Percentiles rank a stretch among this genome's conserved stretches.
Conservation (phyloP, 495 filamentous ascomycete species). For the Neurospora tetrasperma region DNA sequence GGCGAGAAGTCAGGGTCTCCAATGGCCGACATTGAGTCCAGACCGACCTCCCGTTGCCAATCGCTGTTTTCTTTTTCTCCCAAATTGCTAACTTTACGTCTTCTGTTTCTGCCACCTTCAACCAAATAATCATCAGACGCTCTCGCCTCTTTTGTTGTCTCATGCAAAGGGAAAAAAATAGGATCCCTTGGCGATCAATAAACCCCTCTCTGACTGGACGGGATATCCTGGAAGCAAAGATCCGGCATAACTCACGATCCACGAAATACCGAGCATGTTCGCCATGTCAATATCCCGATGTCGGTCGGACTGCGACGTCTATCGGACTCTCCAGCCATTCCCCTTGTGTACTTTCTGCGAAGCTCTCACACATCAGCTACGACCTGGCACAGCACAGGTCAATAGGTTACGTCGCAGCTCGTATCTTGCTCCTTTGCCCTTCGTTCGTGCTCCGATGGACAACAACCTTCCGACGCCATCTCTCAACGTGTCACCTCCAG, state of each 20-base stretch:
- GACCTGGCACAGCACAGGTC: not conserved
- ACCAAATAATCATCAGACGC: not conserved
- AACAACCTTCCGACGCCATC: not conserved
- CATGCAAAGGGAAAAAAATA: not conserved
- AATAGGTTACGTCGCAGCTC: conserved; percentile 18
- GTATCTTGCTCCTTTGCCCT: conserved; percentile 7
- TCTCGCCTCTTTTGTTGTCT: not conserved
- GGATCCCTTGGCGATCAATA: not conserved
- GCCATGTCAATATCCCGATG: not conserved
- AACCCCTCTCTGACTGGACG: not conserved
- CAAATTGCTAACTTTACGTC: not conserved
- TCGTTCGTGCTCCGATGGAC: not conserved
- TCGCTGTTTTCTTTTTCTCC: not conserved
- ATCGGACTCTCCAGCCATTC: not conserved
- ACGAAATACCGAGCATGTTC: not conserved
- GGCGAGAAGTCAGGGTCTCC: not conserved
- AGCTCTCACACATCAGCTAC: not conserved
- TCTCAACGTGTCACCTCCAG: not conserved
- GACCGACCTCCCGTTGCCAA: not conserved
- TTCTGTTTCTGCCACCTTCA: not conserved
- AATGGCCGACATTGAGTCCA: not conserved
- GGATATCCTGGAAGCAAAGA: not conserved
- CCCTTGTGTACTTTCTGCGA: not conserved
- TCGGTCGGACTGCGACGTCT: not conserved
- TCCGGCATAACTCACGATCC: not conserved